A percentile compares a stretch with the other conserved stretches of the same genome.
Conservation (phyloP, 2,329 filamentous ascomycete species). For the Curvularia eragrostidis region DNA sequence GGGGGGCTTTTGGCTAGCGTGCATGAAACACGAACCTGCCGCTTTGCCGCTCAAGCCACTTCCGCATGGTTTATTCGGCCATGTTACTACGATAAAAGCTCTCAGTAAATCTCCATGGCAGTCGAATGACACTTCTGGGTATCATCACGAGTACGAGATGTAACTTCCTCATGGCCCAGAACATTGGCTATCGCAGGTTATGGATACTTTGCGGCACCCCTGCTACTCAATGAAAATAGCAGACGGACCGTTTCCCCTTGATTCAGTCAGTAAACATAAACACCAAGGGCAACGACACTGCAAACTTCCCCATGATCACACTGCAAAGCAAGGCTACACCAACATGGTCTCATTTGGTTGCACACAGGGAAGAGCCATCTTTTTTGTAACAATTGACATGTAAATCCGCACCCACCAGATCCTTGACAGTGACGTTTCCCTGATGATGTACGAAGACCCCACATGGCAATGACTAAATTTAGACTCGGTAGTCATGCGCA, state of each 20-base stretch:
- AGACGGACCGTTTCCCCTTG: not conserved
- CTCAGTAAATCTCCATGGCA: not conserved
- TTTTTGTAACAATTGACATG: not conserved
- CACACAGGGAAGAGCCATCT: not conserved
- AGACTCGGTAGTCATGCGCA: not conserved
- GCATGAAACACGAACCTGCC: not conserved
- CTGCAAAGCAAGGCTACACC: not conserved
- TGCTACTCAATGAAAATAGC: not conserved
- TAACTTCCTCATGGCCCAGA: not conserved
- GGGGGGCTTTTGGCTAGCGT: not conserved
- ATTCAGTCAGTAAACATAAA: not conserved
- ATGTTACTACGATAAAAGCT: not conserved
- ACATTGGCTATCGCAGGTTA: not conserved
- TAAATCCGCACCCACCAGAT: not conserved
- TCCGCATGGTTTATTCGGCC: not conserved
- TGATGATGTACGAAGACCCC: not conserved
- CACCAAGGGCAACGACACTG: not conserved
- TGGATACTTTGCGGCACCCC: not conserved
- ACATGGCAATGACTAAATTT: not conserved
- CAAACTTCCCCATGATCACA: not conserved
- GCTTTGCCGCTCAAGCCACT: not conserved
- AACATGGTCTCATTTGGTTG: not conserved
- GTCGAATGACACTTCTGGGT: not conserved
- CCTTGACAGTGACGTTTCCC: not conserved
- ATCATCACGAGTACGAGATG: not conserved